Conservation (phyloP, 805 yeast genomes). For the Cyberlindnera samutprakarnensis region DNA sequence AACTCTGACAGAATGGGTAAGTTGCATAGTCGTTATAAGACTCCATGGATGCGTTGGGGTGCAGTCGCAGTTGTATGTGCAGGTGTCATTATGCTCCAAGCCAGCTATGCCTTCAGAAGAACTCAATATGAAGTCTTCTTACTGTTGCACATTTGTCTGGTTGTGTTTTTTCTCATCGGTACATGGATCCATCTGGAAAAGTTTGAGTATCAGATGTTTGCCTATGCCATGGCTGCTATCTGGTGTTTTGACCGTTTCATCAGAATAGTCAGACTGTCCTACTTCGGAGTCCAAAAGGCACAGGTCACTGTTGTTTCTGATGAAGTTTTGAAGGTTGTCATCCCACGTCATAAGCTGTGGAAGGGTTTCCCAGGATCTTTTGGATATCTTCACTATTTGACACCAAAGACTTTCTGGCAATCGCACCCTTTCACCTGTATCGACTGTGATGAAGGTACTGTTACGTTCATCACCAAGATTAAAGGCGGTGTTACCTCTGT, state of each 20-base stretch:
- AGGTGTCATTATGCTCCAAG: constrained; percentile 8
- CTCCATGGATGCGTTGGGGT: constrained; percentile 17
- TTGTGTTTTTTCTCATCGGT: constrained; percentile 41
- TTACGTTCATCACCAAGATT: constrained; percentile 40
- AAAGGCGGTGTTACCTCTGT: constrained; percentile 44
- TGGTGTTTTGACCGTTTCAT: constrained; percentile 47
- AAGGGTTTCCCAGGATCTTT: constrained; percentile 46
- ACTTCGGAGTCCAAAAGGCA: constrained; percentile 20
- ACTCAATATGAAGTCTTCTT: constrained; percentile 55
- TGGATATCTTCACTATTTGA: constrained; percentile 50
- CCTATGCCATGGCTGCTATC: constrained; percentile 26
- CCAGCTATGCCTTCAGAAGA: constrained; percentile 40
- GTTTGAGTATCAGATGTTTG: constrained; percentile 43
- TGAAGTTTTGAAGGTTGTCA: constrained; percentile 35
- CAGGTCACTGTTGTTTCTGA: constrained; percentile 25
- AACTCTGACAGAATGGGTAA: constrained; percentile 13
- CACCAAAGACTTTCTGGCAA: constrained; percentile 51
- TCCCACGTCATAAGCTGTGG: constrained; percentile 39
- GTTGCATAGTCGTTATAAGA: constrained; percentile 6
- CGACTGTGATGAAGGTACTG: constrained; percentile 30
- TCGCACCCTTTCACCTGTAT: constrained; percentile 67
- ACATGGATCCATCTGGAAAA: constrained; percentile 51
- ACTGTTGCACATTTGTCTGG: constrained; percentile 47
- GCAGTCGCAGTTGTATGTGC: constrained; percentile 9
- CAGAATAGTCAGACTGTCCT: constrained; percentile 25